Conservation (phyloP, 108 stramenopile species). For the Asterionellopsis glacialis region DNA sequence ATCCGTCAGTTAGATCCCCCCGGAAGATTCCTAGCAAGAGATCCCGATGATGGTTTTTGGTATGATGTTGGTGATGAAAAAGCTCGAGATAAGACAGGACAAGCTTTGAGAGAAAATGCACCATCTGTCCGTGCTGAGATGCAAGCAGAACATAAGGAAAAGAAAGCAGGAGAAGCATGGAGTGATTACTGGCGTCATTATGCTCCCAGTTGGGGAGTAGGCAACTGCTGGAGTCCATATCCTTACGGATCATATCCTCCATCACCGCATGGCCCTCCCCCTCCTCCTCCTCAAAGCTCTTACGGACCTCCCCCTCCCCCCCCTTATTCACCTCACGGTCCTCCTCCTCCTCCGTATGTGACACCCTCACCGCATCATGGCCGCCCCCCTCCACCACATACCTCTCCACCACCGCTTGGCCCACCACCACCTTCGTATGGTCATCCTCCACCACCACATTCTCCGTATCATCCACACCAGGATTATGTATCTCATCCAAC, state of each 20-base stretch:
- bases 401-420: conserved; percentile 3
- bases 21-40: conserved; percentile 71
- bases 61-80: conserved; percentile 78
- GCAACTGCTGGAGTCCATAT: conserved; percentile 10
- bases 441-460: conserved; percentile 16
- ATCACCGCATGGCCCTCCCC: conserved; percentile 3
- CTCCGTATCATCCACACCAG: not conserved
- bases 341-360: not conserved
- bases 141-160: conserved; percentile 45
- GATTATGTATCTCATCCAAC: not conserved
- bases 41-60: conserved; percentile 47
- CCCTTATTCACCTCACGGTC: conserved; percentile 2
- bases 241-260: conserved; percentile 3
- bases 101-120: conserved; percentile 77
- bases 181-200: not conserved
- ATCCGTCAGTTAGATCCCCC: conserved; percentile 71
- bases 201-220: conserved; percentile 4
- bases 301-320: conserved; percentile 4
- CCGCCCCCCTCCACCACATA: conserved; percentile 3
- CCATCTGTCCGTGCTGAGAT: conserved; percentile 67
- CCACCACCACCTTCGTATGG: conserved; percentile 11
- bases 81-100: conserved; percentile 80
- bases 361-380: conserved; percentile 9
- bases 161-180: conserved; percentile 21
- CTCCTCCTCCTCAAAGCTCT: conserved; percentile 3